Evolutionary conservation across 2,329 filamentous ascomycete genomes (phyloP), one percentile per base, ranked within the genome.

Genomic region (Lachnellula hyalina): DNA sequence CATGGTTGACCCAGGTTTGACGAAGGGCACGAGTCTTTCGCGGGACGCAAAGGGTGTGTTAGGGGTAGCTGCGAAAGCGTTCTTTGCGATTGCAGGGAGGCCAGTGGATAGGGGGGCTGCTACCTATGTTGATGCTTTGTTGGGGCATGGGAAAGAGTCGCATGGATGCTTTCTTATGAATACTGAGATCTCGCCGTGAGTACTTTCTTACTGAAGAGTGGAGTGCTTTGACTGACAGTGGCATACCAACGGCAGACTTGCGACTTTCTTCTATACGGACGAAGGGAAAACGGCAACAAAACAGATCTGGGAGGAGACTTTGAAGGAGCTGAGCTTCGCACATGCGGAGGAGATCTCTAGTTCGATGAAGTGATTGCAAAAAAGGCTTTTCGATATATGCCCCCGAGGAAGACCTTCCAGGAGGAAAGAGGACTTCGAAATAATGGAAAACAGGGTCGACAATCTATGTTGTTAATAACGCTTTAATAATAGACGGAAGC

Each of bases 151-250:
- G 4, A 50, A 55, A 45, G 76, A 80, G 61, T 75, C 74, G 0
- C 79, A 82, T 60, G 78, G 77, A 0, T 75, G 72, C 42, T 79
- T 76, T 57, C 34, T 79, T 0, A 77, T 74, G 70, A 73, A 75
- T 46, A 78, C 75, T 70, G 65, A 73, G 3, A 72, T 79, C 14
- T 56, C 58, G 3, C 72, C 75, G 73, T 78, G 65, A 73, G 76
- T 70, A 44, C 19, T 52, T n/a, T 21, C 23, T 6, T 17, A 38
- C 15, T 1, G 11, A 25, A 8, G 25, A 25, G 7, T 7, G 25
- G 25, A 25, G 25, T 25, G 35, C 35, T 12, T 38, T 12, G 35
- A n/a, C 35, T 38, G 35, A 38, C 35, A 4, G 23, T 41, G 8
- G 15, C 28, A 38, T 25, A 44, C 38, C 32, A 47, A 41, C 47